These are phyloP conservation scores for Podospora anserina DNA, from an alignment of 495 filamentous ascomycete genomes.

Conservation along the genomic window DNA sequence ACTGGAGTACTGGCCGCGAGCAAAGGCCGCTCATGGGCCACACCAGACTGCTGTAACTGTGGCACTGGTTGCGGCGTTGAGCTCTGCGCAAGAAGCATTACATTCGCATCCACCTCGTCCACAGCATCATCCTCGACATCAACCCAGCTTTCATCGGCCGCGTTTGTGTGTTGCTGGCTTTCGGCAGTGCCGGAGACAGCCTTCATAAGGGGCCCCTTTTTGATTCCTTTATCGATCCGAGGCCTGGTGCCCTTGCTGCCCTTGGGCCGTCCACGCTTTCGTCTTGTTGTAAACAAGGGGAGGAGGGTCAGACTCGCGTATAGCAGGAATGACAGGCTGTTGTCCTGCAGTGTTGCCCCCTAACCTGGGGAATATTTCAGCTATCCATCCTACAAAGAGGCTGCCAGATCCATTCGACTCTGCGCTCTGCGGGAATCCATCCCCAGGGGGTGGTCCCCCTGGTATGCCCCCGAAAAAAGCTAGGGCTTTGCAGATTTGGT, in stretches of 20 bases:
- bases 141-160: slow-evolving; percentile 29
- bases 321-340: slow-evolving; percentile 24
- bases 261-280: slow-evolving; percentile 50
- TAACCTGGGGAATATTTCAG: slow-evolving; percentile 55
- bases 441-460: slow-evolving; percentile 50
- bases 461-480: slow-evolving; percentile 58
- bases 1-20: slow-evolving; percentile 2
- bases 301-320: slow-evolving; percentile 20
- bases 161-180: slow-evolving; percentile 5
- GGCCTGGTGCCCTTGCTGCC: slow-evolving; percentile 50
- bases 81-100: slow-evolving; percentile 30
- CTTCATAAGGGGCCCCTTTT: slow-evolving; percentile 38
- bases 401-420: slow-evolving; percentile 53
- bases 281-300: slow-evolving; percentile 19
- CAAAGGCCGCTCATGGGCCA: background rate
- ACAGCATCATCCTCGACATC: slow-evolving; percentile 27
- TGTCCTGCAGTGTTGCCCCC: slow-evolving; percentile 24
- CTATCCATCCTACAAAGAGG: slow-evolving; percentile 56
- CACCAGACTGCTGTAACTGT: background rate
- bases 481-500: slow-evolving; percentile 56
- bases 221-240: slow-evolving; percentile 50
- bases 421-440: slow-evolving; percentile 53
- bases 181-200: background rate
- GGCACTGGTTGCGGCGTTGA: slow-evolving; percentile 8
- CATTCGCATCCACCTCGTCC: slow-evolving; percentile 27